A percentile compares a stretch with the other conserved stretches of the same genome.
Evolutionary conservation across 164 flowering plant genomes (phyloP).

Genomic region (Kingdonia uniflora): DNA sequence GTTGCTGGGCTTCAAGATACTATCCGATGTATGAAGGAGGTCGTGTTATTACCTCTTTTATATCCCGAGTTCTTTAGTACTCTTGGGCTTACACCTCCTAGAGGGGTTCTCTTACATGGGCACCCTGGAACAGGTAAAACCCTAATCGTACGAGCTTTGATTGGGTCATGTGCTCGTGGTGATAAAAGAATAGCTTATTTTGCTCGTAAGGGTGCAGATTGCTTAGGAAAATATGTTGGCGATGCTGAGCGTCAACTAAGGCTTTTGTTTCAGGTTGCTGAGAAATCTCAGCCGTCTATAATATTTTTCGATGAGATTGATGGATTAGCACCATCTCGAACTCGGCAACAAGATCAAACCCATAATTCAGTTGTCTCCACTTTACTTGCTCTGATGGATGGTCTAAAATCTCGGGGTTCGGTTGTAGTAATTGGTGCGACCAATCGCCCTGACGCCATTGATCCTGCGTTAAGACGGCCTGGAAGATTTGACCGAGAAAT

Average conservation of each 20-base stretch:
- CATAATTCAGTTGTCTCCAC: conserved; percentile 98
- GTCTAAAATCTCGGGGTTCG: conserved; percentile 93
- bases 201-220: conserved; percentile 99
- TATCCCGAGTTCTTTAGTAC: conserved; percentile 79
- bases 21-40: conserved; percentile 88
- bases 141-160: conserved; percentile 77
- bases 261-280: conserved; percentile 94
- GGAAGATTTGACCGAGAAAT: conserved; percentile 99
- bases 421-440: conserved; percentile 98
- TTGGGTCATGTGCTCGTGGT: conserved; percentile 95
- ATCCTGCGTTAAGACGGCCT: conserved; percentile 95
- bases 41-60: conserved; percentile 79
- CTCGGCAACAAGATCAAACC: conserved; percentile 96
- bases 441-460: conserved; percentile 95
- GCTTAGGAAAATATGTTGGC: conserved; percentile 97
- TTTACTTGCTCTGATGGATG: conserved; percentile 88
- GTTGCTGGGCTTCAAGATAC: conserved; percentile 97
- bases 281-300: conserved; percentile 93
- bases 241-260: conserved; percentile 98
- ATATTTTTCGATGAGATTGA: conserved; percentile 99
- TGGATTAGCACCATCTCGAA: conserved; percentile 84
- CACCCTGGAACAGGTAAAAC: conserved; percentile 99
- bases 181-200: conserved; percentile 89
- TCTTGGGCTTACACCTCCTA: conserved; percentile 85
- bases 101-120: conserved; percentile 98